A percentile compares a stretch with the other conserved stretches of the same genome.
Evolutionary conservation across 2,329 filamentous ascomycete genomes (phyloP).

Genomic region (Paraphaeosphaeria sporulosa): DNA sequence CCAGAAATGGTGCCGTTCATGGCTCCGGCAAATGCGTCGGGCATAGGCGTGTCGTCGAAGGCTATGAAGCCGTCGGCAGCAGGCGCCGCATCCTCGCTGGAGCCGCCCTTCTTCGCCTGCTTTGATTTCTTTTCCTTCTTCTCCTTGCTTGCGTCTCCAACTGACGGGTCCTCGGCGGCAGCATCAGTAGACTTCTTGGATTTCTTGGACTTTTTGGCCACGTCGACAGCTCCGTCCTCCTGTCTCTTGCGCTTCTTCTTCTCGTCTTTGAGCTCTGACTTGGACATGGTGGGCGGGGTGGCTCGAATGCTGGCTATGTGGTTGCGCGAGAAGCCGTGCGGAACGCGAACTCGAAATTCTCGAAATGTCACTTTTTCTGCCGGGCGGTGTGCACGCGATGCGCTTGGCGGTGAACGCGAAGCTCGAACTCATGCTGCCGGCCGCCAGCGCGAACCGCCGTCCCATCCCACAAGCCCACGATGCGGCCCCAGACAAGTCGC

Average conservation of each 20-base stretch:
- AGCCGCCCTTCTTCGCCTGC: slow-evolving; percentile 11
- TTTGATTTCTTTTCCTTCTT: slow-evolving; percentile 32
- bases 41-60: slow-evolving; percentile 8
- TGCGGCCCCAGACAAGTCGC: slow-evolving; percentile 39
- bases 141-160: slow-evolving; percentile 26
- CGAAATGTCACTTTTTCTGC: slow-evolving; percentile 26
- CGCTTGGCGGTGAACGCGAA: slow-evolving; percentile 12
- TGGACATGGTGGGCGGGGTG: slow-evolving; percentile 26
- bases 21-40: neutral
- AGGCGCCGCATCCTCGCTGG: neutral
- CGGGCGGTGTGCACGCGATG: slow-evolving; percentile 18
- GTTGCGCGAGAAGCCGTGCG: slow-evolving; percentile 17
- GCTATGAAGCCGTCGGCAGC: slow-evolving; percentile 2
- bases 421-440: neutral
- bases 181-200: slow-evolving; percentile 35
- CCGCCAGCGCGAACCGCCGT: neutral
- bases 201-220: slow-evolving; percentile 43
- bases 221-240: slow-evolving; percentile 33
- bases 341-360: slow-evolving; percentile 19
- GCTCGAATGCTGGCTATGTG: slow-evolving; percentile 15
- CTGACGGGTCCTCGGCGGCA: slow-evolving; percentile 28
- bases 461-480: slow-evolving; percentile 25
- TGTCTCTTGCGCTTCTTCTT: slow-evolving; percentile 48
- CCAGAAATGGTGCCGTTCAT: slow-evolving; percentile 7
- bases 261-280: slow-evolving; percentile 35